Percentiles rank a stretch among this genome's conserved stretches.
Evolutionary conservation across 805 yeast genomes (phyloP).

Genomic region (Priceomyces castillae): DNA sequence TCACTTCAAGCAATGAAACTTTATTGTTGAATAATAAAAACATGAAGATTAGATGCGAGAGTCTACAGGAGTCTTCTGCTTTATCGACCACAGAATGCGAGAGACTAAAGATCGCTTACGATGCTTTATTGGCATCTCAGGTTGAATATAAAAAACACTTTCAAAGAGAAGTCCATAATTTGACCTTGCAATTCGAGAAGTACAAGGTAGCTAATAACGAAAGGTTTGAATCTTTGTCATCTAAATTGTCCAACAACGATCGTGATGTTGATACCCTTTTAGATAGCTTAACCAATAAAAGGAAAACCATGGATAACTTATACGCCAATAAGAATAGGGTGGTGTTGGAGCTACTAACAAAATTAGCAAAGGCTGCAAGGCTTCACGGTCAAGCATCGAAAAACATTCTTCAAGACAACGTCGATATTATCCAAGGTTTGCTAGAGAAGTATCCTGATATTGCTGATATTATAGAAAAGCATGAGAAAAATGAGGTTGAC

Average conservation of each 20-base stretch:
- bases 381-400: constrained; percentile 50
- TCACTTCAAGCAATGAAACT: constrained; percentile 47
- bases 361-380: constrained; percentile 44
- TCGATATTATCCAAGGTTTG: constrained; percentile 40
- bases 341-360: constrained; percentile 41
- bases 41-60: constrained; percentile 48
- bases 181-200: constrained; percentile 35
- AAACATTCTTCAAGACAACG: constrained; percentile 44
- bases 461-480: constrained; percentile 25
- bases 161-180: constrained; percentile 37
- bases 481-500: constrained; percentile 28
- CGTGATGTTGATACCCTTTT: constrained; percentile 49
- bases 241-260: constrained; percentile 42
- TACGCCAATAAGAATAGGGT: constrained; percentile 47
- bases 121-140: constrained; percentile 51
- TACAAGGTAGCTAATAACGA: constrained; percentile 37
- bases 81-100: constrained; percentile 50
- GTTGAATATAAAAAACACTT: constrained; percentile 51
- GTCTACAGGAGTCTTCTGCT: constrained; percentile 46
- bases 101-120: constrained; percentile 56
- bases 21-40: constrained; percentile 49
- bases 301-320: constrained; percentile 48
- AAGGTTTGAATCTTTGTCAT: constrained; percentile 33
- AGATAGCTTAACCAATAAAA: constrained; percentile 46
- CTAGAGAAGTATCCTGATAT: constrained; percentile 37